Evolutionary conservation across 208 protist species (phyloP).

Genomic region (Acanthamoeba sp.): DNA sequence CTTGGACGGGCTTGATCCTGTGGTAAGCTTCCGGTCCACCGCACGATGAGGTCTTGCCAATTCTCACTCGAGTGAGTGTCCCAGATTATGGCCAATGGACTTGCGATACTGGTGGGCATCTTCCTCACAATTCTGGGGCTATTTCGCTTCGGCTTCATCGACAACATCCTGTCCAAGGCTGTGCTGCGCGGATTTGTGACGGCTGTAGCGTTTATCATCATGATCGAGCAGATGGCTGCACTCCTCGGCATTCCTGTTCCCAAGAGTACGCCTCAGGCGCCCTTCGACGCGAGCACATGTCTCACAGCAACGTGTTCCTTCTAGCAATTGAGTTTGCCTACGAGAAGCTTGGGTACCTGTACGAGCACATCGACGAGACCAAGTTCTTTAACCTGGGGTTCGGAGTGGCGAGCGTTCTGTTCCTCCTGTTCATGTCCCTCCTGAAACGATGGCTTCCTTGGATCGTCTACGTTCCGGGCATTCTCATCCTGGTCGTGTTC

Average conservation of each 20-base stretch:
- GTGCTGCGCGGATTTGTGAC: slow-evolving; percentile 28
- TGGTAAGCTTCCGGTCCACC: background rate
- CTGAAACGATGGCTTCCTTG: background rate
- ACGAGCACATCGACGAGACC: background rate
- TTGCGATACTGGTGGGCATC: background rate
- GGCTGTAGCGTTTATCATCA: slow-evolving; percentile 38
- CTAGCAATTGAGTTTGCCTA: background rate
- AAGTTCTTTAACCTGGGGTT: slow-evolving; percentile 2
- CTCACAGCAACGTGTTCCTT: background rate
- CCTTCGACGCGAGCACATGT: background rate
- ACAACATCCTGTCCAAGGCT: slow-evolving; percentile 44
- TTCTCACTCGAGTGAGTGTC: too few species aligned
- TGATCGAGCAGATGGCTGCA: background rate
- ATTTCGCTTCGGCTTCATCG: slow-evolving; percentile 50
- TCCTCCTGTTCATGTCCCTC: background rate
- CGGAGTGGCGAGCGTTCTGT: background rate
- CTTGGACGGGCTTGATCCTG: background rate
- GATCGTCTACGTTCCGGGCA: slow-evolving; percentile 4
- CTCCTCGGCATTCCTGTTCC: slow-evolving; percentile 15
- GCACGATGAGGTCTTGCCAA: too few species aligned
- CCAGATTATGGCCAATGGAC: background rate
- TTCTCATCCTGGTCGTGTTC: background rate
- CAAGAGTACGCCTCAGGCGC: background rate
- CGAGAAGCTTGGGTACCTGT: background rate
- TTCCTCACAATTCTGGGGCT: background rate